Base-by-base conservation (phyloP, 2,329 filamentous ascomycete genomes). In the Fulvia fulva region DNA sequence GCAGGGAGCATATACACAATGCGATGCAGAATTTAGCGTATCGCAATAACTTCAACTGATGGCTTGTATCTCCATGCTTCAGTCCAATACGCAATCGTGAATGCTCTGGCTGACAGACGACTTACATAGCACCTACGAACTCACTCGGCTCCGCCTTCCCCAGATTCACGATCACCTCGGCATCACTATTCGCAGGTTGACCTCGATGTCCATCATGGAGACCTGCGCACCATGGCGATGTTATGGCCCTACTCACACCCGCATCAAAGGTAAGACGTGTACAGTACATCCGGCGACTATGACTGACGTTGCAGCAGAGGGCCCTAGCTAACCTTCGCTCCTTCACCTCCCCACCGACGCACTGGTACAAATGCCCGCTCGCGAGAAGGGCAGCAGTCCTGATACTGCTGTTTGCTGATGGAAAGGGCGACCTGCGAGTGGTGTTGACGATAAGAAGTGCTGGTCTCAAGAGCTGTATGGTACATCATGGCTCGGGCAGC, bases 371-470 rank as follows among this genome's bases (percentile, higher is more conserved):
- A 51, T 79, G 84, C 44, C 84, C 84, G 1, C 68, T 85, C 8
- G 78, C 77, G 14, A 84, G 90, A 61, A 85, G 91, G 64, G 93
- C 93, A 14, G 92, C 93, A 23, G 93, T 97, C 43, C 77, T 97
- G 55, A 82, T 97, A 51, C 81, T 97, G 53, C 82, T 97, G 1
- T 97, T 94, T 72, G 90, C 91, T 34, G 93, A 97, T 74, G 82
- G 83, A 45, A 80, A 82, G 62, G 93, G 93, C 43, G 89, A 96
- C 65, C 77, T 97, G 59, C 83, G 81, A 61, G 82, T 86, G 9
- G 82, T 87, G 16, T 76, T 87, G 53, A 87, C 84, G 2, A 85
- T 87, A 71, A 78, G 84, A 58, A 80, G 83, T 49, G 80, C 79
- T 55, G 82, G 80, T 28, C 71, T 87, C 59, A 82, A 79, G 68